A percentile compares a stretch with the other conserved stretches of the same genome.
Evolutionary conservation across 345 rosid genomes (phyloP).

Genomic region (Corchorus olitorius): DNA sequence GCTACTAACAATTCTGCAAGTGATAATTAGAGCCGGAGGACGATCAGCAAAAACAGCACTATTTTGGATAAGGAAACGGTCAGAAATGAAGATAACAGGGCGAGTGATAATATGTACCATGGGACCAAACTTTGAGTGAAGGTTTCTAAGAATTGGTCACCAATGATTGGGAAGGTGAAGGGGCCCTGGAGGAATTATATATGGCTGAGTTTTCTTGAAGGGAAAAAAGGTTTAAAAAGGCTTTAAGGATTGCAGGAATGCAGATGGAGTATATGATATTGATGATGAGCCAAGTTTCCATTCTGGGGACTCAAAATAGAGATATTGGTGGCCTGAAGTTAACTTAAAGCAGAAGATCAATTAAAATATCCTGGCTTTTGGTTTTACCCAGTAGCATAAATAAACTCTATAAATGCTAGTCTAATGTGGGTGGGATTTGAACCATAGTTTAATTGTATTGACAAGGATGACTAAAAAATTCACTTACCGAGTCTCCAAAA

Average conservation of each 20-base stretch:
- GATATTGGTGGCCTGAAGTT: too few species aligned
- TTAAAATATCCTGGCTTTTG: too few species aligned
- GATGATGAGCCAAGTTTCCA: conserved; percentile 28
- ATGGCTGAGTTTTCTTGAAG: too few species aligned
- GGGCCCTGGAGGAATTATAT: too few species aligned
- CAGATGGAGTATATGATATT: conserved; percentile 2
- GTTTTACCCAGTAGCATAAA: too few species aligned
- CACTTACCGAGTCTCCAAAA: too few species aligned
- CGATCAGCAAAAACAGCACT: conserved; percentile 42
- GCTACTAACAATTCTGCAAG: conserved; percentile 17
- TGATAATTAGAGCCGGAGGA: conserved; percentile 33
- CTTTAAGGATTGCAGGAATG: conserved; percentile 3
- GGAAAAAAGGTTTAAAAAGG: conserved; percentile 12
- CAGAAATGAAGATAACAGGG: conserved; percentile 42
- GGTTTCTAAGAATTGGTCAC: conserved; percentile 7
- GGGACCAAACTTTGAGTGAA: conserved; percentile 40
- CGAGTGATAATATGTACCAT: conserved; percentile 35
- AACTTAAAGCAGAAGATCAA: too few species aligned
- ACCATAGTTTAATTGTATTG: too few species aligned
- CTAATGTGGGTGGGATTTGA: too few species aligned
- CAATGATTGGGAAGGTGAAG: too few species aligned
- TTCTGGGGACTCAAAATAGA: neutral
- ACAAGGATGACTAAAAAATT: too few species aligned
- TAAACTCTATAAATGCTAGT: too few species aligned
- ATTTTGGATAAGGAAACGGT: conserved; percentile 43